These are phyloP conservation scores for Trichosporon faecale DNA, from an alignment of 1,284 basidiomycete species.

Conservation along the genomic window DNA sequence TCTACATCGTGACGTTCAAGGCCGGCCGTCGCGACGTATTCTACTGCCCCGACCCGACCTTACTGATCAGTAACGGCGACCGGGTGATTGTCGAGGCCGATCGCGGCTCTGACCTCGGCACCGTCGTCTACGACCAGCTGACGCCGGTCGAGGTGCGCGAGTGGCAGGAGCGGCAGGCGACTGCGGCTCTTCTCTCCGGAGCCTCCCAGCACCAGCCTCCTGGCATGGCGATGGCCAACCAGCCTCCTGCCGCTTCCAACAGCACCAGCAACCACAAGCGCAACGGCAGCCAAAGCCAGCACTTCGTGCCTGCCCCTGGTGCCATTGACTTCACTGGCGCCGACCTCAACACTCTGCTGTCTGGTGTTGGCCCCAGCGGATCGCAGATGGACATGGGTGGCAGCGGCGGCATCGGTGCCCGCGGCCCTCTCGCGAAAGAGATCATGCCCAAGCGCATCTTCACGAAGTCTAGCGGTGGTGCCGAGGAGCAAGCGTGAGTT, in stretches of 20 bases:
- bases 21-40: slow-evolving; percentile 92
- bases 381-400: slow-evolving; percentile 39
- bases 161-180: slow-evolving; percentile 71
- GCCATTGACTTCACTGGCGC: slow-evolving; percentile 35
- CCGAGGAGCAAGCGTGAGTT: slow-evolving; percentile 75
- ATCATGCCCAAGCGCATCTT: slow-evolving; percentile 96
- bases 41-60: slow-evolving; percentile 69
- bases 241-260: not conserved
- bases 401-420: slow-evolving; percentile 29
- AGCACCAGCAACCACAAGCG: slow-evolving; percentile 16
- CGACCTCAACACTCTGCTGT: slow-evolving; percentile 40
- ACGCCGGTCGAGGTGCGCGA: slow-evolving; percentile 87
- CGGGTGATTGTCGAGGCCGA: slow-evolving; percentile 94
- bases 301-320: slow-evolving; percentile 18
- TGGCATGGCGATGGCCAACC: slow-evolving; percentile 49
- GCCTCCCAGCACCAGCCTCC: slow-evolving; percentile 50
- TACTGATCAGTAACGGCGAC: slow-evolving; percentile 67
- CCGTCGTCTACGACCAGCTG: slow-evolving; percentile 82
- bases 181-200: slow-evolving; percentile 47
- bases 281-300: slow-evolving; percentile 19
- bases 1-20: slow-evolving; percentile 97
- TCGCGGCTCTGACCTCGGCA: slow-evolving; percentile 87
- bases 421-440: slow-evolving; percentile 61
- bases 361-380: slow-evolving; percentile 44
- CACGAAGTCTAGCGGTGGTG: slow-evolving; percentile 70